Percentiles rank a stretch among this genome's conserved stretches.
Conservation (phyloP, 257 asterid species). For the Penstemon barbatus region DNA sequence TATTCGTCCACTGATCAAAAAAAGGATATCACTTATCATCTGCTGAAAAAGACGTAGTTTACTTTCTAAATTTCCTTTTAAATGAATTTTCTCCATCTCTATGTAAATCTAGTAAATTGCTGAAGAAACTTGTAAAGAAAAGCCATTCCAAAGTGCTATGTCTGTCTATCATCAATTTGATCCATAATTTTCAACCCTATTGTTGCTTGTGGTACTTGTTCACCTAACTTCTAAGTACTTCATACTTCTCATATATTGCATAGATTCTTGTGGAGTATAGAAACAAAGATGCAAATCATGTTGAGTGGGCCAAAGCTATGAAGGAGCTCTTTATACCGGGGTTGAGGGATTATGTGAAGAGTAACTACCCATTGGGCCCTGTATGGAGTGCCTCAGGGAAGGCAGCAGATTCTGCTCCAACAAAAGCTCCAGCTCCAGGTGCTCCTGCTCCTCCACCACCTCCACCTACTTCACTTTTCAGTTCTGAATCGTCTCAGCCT, state of each 20-base stretch:
- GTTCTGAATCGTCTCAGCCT: conserved; percentile 62
- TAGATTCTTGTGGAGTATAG: conserved; percentile 90
- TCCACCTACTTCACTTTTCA: conserved; percentile 83
- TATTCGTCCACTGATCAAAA: not conserved
- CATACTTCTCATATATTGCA: conserved; percentile 15
- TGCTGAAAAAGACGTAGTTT: too few species aligned
- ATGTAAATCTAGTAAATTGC: conserved; percentile 19
- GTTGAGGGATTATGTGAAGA: conserved; percentile 88
- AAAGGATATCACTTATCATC: too few species aligned
- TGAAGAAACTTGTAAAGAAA: conserved; percentile 15
- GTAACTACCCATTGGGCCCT: conserved; percentile 90
- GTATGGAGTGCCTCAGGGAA: conserved; percentile 88
- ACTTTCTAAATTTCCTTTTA: too few species aligned
- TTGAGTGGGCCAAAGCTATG: conserved; percentile 95
- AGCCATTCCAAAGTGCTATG: conserved; percentile 15
- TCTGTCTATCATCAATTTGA: conserved; percentile 13
- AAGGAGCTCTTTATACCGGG: conserved; percentile 93
- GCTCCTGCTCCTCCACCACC: conserved; percentile 91
- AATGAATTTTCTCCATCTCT: not conserved
- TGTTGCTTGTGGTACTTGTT: not conserved
- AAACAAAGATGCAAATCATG: conserved; percentile 86
- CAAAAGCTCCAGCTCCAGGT: conserved; percentile 53
- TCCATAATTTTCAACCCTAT: not conserved
- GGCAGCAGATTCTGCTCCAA: conserved; percentile 49
- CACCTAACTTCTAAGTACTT: not conserved